Conservation (phyloP, 2,329 filamentous ascomycete species). For the Fusarium tanahbumbuense region DNA sequence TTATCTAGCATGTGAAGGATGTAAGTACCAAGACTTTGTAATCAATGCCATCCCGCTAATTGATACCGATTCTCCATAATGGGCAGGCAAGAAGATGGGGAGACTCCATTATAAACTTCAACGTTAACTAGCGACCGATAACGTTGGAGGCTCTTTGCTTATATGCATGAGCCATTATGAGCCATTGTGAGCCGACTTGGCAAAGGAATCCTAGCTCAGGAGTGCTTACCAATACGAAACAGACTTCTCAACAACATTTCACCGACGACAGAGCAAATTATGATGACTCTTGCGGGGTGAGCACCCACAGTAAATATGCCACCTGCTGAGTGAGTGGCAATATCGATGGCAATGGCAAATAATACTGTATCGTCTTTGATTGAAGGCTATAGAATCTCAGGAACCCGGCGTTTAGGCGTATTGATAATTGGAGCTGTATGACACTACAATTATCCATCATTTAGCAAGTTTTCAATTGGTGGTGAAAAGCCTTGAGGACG, state of each 20-base stretch:
- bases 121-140: conserved; percentile 10
- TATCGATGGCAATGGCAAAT: background rate
- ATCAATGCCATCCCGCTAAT: background rate
- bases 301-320: conserved; percentile 7
- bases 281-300: conserved; percentile 9
- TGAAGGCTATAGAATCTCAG: background rate
- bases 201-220: background rate
- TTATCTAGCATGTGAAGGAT: background rate
- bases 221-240: conserved; percentile 25
- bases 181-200: conserved; percentile 2
- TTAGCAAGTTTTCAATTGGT: background rate
- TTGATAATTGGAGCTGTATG: background rate
- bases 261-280: conserved; percentile 3
- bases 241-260: conserved; percentile 9
- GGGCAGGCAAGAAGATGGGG: background rate
- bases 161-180: background rate
- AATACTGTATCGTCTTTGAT: background rate
- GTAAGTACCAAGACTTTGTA: background rate
- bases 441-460: background rate
- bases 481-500: background rate
- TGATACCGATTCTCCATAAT: background rate
- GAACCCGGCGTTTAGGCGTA: conserved; percentile 10
- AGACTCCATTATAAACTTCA: background rate
- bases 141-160: conserved; percentile 26
- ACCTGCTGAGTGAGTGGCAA: conserved; percentile 1